Evolutionary conservation across 371 early-diverging fungal genomes (phyloP).

Genomic region (Mortierella sp.): DNA sequence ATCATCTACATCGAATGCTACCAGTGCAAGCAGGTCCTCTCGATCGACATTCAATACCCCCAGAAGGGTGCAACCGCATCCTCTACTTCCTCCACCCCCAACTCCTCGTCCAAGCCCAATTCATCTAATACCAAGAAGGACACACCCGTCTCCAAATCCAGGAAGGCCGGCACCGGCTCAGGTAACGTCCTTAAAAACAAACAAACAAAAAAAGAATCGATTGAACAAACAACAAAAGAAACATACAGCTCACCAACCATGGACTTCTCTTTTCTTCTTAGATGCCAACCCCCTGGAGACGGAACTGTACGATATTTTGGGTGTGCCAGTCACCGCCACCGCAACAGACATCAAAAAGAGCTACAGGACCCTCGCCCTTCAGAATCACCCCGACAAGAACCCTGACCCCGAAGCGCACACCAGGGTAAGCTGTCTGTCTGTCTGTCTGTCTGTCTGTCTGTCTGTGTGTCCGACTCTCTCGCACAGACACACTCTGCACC

Average conservation of each 20-base stretch:
- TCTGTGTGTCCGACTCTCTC: background rate
- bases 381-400: slow-evolving; percentile 98
- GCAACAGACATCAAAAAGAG: slow-evolving; percentile 94
- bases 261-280: slow-evolving; percentile 24
- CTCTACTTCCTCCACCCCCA: slow-evolving; percentile 21
- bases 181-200: slow-evolving; percentile 14
- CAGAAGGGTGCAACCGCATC: slow-evolving; percentile 37
- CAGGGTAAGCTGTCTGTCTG: slow-evolving; percentile 64
- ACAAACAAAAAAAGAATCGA: background rate
- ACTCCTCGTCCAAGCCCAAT: slow-evolving; percentile 17
- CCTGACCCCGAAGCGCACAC: slow-evolving; percentile 89
- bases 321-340: slow-evolving; percentile 86
- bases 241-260: background rate
- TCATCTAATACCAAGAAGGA: slow-evolving; percentile 24
- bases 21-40: slow-evolving; percentile 55
- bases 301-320: slow-evolving; percentile 92
- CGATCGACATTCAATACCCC: slow-evolving; percentile 54
- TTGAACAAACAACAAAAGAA: background rate
- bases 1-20: slow-evolving; percentile 61
- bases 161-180: slow-evolving; percentile 39
- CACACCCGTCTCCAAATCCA: slow-evolving; percentile 28
- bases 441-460: background rate
- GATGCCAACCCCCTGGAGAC: slow-evolving; percentile 84
- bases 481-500: background rate
- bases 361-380: slow-evolving; percentile 92